phyloP scores from a whole-genome alignment of 129 eudicot genomes.

The Flaveria sonorensis region DNA sequence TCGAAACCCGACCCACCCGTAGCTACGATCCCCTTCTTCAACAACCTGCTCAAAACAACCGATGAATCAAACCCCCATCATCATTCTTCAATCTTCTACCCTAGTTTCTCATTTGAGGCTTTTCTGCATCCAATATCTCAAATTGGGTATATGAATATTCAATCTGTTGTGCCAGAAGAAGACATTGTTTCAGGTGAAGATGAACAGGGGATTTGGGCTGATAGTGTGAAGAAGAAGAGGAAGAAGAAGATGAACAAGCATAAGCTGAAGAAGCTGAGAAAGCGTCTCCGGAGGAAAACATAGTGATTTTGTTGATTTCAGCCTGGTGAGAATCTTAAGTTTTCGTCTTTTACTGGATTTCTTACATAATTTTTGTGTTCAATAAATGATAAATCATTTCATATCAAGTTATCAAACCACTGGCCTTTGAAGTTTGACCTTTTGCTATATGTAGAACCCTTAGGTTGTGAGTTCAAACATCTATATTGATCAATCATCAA shows the following conservation, averaged over 20 bases:
- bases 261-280: constrained; percentile 83
- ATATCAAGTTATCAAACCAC: background rate
- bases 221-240: constrained; percentile 93
- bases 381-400: background rate
- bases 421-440: background rate
- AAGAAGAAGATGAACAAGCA: constrained; percentile 96
- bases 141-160: constrained; percentile 25
- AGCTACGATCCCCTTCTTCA: constrained; percentile 23
- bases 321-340: constrained; percentile 6
- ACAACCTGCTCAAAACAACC: constrained; percentile 14
- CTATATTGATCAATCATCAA: background rate
- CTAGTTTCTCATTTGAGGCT: constrained; percentile 58
- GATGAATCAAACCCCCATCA: constrained; percentile 25
- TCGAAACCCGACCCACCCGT: constrained; percentile 11
- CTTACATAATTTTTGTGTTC: background rate
- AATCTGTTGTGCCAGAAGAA: constrained; percentile 33
- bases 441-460: background rate
- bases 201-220: constrained; percentile 57
- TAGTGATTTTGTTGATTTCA: constrained; percentile 29
- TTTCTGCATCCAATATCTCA: constrained; percentile 49
- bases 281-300: constrained; percentile 67
- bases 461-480: constrained; percentile 12
- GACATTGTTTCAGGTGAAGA: constrained; percentile 33
- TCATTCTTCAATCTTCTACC: constrained; percentile 32
- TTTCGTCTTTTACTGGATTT: constrained; percentile 14